Base-by-base conservation (phyloP, 768 basidiomycete species). In the Lactarius deliciosus region DNA sequence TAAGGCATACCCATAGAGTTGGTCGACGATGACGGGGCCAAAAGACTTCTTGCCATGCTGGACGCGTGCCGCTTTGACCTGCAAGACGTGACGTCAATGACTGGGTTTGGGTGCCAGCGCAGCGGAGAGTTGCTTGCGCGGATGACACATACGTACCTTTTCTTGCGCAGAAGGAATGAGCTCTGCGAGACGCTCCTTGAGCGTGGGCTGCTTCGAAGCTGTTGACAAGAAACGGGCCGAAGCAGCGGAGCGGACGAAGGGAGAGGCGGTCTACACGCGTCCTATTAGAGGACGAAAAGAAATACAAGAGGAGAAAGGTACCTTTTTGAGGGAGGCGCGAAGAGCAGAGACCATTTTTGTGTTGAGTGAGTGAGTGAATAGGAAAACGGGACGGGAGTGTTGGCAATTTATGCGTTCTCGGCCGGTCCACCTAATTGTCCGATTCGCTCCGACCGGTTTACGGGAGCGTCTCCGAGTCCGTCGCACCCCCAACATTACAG, bases 141-240 rank as follows among this genome's bases (percentile, higher is more conserved):
- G 30, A 66, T 57, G 16, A 68, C 25, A 30, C 22, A 36, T 11
- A 74, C 81, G 57, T 57, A 89, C 89, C 75, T 86, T 85, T 75
- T 91, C 89, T 64, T 89, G 84, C 75, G 96, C 90, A 69, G 83
- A 81, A 65, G 96, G 96, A 73, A 98, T 98, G 77, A 98, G 86
- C 79, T 97, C 92, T 40, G 92, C 86, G 68, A 98, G 83, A 61
- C 94, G 86, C 79, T 98, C 94, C 81, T 96, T 96, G 76, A 98
- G 85, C 32, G 92, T 87, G 66, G 85, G 82, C 54, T 85, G 85
- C 77, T 88, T 90, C 36, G 85, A 75, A 54, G 82, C 78, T 18
- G 87, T 82, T n/a, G 89, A 89, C 57, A 85, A 85, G 72, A 88
- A 85, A 62, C 88, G 83, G 70, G 81, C 81, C 40, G 83, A 80